Evolutionary conservation across 2,329 filamentous ascomycete genomes (phyloP).

Genomic region (Trichoderma sp.): DNA sequence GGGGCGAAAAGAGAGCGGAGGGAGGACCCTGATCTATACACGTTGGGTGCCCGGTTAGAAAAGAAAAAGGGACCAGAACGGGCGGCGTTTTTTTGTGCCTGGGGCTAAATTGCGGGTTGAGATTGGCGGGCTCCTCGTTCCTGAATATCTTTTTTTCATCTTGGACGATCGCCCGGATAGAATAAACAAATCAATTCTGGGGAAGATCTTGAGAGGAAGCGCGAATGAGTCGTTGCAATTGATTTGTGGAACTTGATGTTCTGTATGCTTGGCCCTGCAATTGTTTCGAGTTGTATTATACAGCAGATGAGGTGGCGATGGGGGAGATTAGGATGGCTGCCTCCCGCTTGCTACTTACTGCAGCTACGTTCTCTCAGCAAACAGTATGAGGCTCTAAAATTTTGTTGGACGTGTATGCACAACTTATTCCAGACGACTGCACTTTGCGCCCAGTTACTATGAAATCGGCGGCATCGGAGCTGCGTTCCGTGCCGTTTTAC

Average conservation of each 20-base stretch:
- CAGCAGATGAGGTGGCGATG: neutral
- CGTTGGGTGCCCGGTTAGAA: neutral
- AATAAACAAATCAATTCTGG: neutral
- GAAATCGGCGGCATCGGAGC: neutral
- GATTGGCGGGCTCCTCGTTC: neutral
- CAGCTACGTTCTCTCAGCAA: neutral
- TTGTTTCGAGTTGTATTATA: neutral
- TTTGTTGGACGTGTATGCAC: neutral
- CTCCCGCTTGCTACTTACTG: neutral
- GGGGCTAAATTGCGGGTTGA: slow-evolving; percentile 1
- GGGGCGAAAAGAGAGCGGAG: neutral
- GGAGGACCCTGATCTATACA: neutral
- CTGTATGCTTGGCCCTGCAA: neutral
- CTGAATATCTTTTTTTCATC: neutral
- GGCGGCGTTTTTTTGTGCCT: neutral
- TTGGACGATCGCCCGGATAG: neutral
- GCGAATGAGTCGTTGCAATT: neutral
- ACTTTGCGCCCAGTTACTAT: neutral
- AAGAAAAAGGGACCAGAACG: neutral
- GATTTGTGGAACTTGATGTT: neutral
- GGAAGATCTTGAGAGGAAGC: neutral
- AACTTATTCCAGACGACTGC: neutral
- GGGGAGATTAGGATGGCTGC: neutral
- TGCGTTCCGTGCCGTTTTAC: neutral
- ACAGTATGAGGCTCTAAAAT: neutral